Conservation (phyloP, 2,329 filamentous ascomycete species). For the Metarhizium anisopliae region DNA sequence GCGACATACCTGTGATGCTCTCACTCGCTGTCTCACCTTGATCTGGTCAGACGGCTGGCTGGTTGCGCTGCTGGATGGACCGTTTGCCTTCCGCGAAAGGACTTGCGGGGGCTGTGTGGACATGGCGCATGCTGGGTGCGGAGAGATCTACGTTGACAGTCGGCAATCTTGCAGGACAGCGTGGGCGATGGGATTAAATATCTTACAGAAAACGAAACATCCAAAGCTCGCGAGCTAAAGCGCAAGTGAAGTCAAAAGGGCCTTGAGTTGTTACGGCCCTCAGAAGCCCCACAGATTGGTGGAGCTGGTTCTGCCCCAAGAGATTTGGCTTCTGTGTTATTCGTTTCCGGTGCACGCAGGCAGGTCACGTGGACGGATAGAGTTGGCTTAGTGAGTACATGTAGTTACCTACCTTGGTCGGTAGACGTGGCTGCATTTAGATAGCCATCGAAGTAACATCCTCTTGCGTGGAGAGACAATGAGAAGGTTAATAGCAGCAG, state of each 20-base stretch:
- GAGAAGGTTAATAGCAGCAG: neutral
- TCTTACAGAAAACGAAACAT: neutral
- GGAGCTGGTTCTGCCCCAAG: neutral
- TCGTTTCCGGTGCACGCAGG: neutral
- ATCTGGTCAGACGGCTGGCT: constrained; percentile 11
- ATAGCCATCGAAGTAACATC: neutral
- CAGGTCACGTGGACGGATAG: neutral
- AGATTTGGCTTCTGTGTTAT: neutral
- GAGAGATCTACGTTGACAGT: neutral
- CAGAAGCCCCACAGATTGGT: neutral
- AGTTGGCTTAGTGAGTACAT: neutral
- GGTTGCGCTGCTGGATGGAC: constrained; percentile 14
- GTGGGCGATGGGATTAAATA: neutral
- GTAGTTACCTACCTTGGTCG: neutral
- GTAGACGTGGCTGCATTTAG: neutral
- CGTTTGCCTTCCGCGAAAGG: constrained; percentile 27
- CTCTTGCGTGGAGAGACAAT: neutral
- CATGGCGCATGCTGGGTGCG: constrained; percentile 23
- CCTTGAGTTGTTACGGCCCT: neutral
- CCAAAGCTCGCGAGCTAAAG: neutral
- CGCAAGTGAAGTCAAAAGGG: neutral
- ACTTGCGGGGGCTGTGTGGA: constrained; percentile 25
- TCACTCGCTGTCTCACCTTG: constrained; percentile 16
- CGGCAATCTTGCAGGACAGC: neutral
- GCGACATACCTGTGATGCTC: neutral